phyloP scores from a whole-genome alignment of 2,329 filamentous ascomycete genomes.

The Xylaria sp. region DNA sequence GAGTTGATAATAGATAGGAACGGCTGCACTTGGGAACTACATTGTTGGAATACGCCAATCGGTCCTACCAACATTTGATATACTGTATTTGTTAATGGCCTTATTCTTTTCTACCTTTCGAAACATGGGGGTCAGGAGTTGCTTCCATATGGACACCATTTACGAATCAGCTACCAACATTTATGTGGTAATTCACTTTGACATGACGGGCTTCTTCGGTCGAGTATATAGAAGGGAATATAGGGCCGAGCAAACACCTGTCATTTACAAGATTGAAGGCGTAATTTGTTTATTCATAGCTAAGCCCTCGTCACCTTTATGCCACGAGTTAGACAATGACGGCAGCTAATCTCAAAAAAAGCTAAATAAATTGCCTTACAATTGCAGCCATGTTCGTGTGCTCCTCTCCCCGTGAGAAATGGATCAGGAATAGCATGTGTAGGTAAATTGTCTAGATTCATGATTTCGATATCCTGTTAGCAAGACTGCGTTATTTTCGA shows the following conservation, averaged over 20 bases:
- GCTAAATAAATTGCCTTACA: constrained; percentile 22
- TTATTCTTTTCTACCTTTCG: constrained; percentile 35
- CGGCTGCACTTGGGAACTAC: constrained; percentile 27
- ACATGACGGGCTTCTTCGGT: constrained; percentile 21
- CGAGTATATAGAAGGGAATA: constrained; percentile 30
- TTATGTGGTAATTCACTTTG: constrained; percentile 9
- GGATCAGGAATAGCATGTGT: too few relatives aligned
- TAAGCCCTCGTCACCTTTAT: constrained; percentile 4
- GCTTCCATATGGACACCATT: constrained; percentile 26
- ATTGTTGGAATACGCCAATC: constrained; percentile 31
- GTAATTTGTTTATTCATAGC: constrained; percentile 23
- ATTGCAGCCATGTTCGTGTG: constrained; percentile 4
- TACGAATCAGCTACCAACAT: constrained; percentile 27
- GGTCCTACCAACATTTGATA: constrained; percentile 27
- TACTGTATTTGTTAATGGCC: constrained; percentile 38
- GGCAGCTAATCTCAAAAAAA: constrained; percentile 19
- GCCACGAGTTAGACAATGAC: constrained; percentile 8
- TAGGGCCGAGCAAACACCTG: constrained; percentile 31
- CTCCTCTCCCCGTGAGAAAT: neutral
- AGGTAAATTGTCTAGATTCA: too few relatives aligned
- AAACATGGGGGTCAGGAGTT: constrained; percentile 25
- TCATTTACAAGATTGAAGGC: constrained; percentile 23
- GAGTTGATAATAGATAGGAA: constrained; percentile 41
- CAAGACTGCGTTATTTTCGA: too few relatives aligned
- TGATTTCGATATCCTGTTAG: too few relatives aligned